Evolutionary conservation across 495 filamentous ascomycete genomes (phyloP), one percentile per base, ranked within the genome.

Genomic region (Jackrogersella minutella): DNA sequence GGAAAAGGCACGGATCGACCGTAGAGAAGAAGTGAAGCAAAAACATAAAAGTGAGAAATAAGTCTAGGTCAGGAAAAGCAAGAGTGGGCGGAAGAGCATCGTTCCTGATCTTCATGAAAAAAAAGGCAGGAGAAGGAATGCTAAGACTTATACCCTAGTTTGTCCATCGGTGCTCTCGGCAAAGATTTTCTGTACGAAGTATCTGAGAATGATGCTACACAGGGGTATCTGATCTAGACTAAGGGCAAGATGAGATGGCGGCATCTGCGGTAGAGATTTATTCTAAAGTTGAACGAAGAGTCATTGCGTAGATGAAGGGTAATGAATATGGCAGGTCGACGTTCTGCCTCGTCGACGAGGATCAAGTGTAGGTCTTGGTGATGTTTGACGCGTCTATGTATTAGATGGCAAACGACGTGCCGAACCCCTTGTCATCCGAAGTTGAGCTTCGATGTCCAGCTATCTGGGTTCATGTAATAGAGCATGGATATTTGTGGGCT

Each of bases 1-100:
- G 19, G 34, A 63, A 63, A 57, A 50, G 26, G 64, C 62, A 68
- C 65, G 65, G 65, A 68, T 68, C 65, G 58, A 68, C 65, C 65
- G 65, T 52, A 28, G 16, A 51, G 62, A 33, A 63, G 52, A 68
- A 62, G 11, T 4, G 64, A 68, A 68, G 44, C 39, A 43, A 44
- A 53, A 52, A 44, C 26, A 46, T 34, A 49, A 31, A 41, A 62
- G 17, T 22, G n/a, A 49, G 37, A 58, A 21, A 59, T 39, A 62
- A 11, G 13, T 34, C 49, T 50, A 68, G 58, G 59, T 63, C 50
- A 34, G 55, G 26, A 34, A 53, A 54, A 63, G 41, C 34, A 46
- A 58, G 58, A 53, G 22, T 54, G 59, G 47, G 54, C 26, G 39
- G 58, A 53, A 63, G 24, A 55, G 58, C 37, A 57, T 63, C 40